Conservation (phyloP, 306 rosid species). For the Quercus aquifolioides region DNA sequence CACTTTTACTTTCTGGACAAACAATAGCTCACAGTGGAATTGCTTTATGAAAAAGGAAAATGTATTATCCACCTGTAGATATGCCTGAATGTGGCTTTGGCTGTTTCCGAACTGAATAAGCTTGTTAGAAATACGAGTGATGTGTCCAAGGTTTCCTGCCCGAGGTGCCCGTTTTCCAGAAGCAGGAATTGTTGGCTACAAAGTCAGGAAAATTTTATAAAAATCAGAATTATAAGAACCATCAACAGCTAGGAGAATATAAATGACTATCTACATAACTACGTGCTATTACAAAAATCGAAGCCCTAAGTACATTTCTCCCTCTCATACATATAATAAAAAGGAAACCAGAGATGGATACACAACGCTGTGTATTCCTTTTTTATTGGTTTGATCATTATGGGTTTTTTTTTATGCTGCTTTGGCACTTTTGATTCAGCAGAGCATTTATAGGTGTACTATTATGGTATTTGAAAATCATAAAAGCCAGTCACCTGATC, state of each 20-base stretch:
- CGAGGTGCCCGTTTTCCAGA: slow-evolving; percentile 66
- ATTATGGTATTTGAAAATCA: neutral
- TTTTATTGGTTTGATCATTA: neutral
- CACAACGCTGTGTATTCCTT: neutral
- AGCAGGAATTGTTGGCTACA: slow-evolving; percentile 79
- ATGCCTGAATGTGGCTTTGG: slow-evolving; percentile 56
- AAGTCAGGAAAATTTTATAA: slow-evolving; percentile 18
- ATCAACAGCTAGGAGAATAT: neutral
- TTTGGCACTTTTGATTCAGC: neutral
- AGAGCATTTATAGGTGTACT: neutral
- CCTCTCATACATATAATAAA: neutral
- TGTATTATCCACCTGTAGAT: slow-evolving; percentile 67
- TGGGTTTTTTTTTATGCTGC: neutral
- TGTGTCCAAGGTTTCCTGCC: slow-evolving; percentile 86
- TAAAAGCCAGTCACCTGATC: slow-evolving; percentile 50
- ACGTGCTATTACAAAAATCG: neutral
- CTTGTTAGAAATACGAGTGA: slow-evolving; percentile 74
- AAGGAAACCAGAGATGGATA: slow-evolving; percentile 7
- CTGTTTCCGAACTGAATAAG: slow-evolving; percentile 65
- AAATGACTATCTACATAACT: slow-evolving; percentile 2
- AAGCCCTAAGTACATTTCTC: slow-evolving; percentile 1
- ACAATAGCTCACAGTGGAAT: neutral
- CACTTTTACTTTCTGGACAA: neutral
- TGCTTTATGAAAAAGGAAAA: neutral
- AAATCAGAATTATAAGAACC: slow-evolving; percentile 13